phyloP scores from a whole-genome alignment of 768 basidiomycete species.

The Trametes villosa region DNA sequence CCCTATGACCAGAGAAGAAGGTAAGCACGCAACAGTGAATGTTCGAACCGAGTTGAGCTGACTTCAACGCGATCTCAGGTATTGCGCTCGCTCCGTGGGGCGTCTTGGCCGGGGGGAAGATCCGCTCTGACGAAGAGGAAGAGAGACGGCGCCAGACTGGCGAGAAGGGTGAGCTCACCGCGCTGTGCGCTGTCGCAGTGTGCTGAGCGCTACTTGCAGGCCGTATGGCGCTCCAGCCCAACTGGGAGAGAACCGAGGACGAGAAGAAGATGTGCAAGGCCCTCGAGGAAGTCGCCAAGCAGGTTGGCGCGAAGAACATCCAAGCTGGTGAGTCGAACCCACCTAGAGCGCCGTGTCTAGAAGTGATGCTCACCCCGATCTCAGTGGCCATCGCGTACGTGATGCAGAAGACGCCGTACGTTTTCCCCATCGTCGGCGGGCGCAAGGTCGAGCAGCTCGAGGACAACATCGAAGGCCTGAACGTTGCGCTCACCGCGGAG shows the following conservation, averaged over 20 bases:
- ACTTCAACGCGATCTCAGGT: conserved; percentile 7
- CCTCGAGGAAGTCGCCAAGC: conserved; percentile 54
- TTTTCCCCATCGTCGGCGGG: conserved; percentile 46
- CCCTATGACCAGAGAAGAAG: conserved; percentile 40
- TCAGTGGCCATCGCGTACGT: conserved; percentile 59
- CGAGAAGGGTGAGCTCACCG: conserved; percentile 25
- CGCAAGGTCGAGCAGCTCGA: conserved; percentile 55
- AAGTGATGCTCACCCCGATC: neutral
- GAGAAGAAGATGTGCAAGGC: conserved; percentile 48
- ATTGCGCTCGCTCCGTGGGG: conserved; percentile 32
- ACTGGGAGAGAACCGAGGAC: conserved; percentile 53
- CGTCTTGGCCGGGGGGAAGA: conserved; percentile 25
- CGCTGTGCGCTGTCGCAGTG: too few species aligned
- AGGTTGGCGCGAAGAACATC: conserved; percentile 44
- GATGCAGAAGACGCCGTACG: conserved; percentile 55
- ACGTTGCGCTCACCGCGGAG: conserved; percentile 46
- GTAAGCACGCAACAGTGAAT: conserved; percentile 13
- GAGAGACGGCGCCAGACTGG: conserved; percentile 29
- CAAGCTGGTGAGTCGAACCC: conserved; percentile 6
- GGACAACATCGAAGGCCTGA: conserved; percentile 54
- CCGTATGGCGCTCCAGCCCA: conserved; percentile 32
- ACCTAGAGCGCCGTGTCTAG: neutral
- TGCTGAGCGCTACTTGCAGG: conserved; percentile 26
- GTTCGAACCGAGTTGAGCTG: neutral
- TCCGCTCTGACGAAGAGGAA: conserved; percentile 32